Percentiles rank a stretch among this genome's conserved stretches.
Evolutionary conservation across 495 filamentous ascomycete species (phyloP).

Genomic region (Entonaema liquescens): DNA sequence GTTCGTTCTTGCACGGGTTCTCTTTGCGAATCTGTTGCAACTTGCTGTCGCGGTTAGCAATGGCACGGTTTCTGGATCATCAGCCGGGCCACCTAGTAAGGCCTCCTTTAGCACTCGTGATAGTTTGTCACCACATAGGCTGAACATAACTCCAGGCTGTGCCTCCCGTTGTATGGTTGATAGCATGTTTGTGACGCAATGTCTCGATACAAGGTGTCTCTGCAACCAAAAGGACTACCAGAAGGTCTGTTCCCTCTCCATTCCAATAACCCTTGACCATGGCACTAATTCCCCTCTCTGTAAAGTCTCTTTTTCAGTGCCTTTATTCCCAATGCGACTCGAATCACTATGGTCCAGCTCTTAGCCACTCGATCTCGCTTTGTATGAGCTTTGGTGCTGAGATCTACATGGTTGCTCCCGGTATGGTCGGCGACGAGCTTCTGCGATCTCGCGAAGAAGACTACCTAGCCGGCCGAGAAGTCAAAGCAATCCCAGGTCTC

Average conservation of each 20-base stretch:
- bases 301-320: conserved; percentile 44
- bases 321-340: conserved; percentile 46
- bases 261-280: not conserved
- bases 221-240: conserved; percentile 46
- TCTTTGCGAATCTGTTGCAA: conserved; percentile 27
- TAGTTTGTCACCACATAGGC: not conserved
- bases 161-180: conserved; percentile 43
- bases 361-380: conserved; percentile 40
- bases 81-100: conserved; percentile 35
- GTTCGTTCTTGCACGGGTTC: conserved; percentile 18
- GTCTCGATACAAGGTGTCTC: conserved; percentile 42
- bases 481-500: conserved; percentile 38
- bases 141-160: conserved; percentile 29
- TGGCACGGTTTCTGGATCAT: conserved; percentile 7
- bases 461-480: conserved; percentile 46
- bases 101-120: not conserved
- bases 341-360: conserved; percentile 38
- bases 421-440: conserved; percentile 39
- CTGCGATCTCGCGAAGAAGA: conserved; percentile 47
- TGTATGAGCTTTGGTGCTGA: conserved; percentile 44
- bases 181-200: conserved; percentile 47
- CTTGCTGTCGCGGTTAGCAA: conserved; percentile 33
- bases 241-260: conserved; percentile 14
- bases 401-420: conserved; percentile 44
- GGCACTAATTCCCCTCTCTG: not conserved